Percentiles rank a stretch among this genome's conserved stretches.
Conservation (phyloP, 805 yeast genomes). For the Barnettozyma californica region DNA sequence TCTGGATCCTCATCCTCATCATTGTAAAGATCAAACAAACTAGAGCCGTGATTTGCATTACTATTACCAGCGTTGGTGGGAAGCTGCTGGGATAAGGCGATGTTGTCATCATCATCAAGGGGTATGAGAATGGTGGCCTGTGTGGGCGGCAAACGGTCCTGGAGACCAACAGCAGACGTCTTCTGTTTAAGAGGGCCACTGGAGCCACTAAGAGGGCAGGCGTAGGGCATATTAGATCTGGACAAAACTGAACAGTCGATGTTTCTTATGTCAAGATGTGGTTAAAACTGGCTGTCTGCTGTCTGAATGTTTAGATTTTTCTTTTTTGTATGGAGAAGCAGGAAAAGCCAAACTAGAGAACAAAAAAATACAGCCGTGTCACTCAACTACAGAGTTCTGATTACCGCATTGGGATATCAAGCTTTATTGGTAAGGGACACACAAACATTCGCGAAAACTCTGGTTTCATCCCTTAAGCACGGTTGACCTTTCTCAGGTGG, state of each 20-base stretch:
- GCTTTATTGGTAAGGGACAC: neutral
- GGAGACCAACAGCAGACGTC: neutral
- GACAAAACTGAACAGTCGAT: neutral
- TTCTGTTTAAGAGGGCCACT: slow-evolving; percentile 4
- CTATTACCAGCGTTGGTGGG: slow-evolving; percentile 1
- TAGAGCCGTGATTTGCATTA: neutral
- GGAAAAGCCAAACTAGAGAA: neutral
- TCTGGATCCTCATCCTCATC: slow-evolving; percentile 17
- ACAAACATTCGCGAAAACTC: neutral
- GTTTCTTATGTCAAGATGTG: neutral
- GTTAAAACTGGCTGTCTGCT: neutral
- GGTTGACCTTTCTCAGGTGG: neutral
- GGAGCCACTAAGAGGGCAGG: slow-evolving; percentile 24
- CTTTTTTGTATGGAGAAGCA: neutral
- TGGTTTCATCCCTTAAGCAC: neutral
- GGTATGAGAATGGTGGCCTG: neutral
- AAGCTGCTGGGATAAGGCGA: neutral
- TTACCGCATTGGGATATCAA: slow-evolving; percentile 8
- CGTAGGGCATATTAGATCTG: slow-evolving; percentile 21
- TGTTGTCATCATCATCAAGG: neutral
- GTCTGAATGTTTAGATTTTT: neutral
- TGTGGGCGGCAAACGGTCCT: neutral
- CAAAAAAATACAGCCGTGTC: neutral
- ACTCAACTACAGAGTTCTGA: neutral
- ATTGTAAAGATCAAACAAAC: slow-evolving; percentile 15